A percentile compares a stretch with the other conserved stretches of the same genome.
Conservation (phyloP, 169 alveolate species). For the Eimeria maxima region DNA sequence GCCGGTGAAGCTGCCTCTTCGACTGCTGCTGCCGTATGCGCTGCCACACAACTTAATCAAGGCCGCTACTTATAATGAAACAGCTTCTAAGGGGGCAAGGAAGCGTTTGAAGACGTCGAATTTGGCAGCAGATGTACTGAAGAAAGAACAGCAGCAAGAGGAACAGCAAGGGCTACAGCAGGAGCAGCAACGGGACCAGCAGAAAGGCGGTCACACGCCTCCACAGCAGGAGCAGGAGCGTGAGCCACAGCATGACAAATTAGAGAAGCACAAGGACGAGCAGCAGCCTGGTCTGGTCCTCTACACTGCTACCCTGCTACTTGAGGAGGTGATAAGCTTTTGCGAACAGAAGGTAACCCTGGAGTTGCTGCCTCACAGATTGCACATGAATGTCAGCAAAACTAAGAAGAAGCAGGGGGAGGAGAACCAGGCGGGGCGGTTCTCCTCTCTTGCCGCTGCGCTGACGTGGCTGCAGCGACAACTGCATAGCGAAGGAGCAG, state of each 20-base stretch:
- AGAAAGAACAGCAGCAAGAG: neutral
- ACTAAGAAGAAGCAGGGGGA: neutral
- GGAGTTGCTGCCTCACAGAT: conserved; percentile 12
- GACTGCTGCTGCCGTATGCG: conserved; percentile 6
- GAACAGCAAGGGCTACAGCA: neutral
- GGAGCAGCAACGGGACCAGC: no score
- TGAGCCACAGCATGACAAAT: neutral
- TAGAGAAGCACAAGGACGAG: neutral
- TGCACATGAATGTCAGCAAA: neutral
- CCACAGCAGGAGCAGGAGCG: neutral
- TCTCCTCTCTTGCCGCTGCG: conserved; percentile 3
- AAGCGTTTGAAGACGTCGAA: neutral
- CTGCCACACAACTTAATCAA: neutral
- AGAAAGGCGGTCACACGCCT: neutral
- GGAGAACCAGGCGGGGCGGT: neutral
- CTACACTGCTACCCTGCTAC: neutral
- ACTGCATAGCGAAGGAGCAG: conserved; percentile 29
- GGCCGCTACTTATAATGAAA: neutral
- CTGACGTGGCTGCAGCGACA: conserved; percentile 28
- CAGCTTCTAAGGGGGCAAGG: no score
- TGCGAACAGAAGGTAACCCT: conserved; percentile 27
- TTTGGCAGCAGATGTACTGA: neutral
- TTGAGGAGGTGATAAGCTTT: conserved; percentile 4
- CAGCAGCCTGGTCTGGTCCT: neutral
- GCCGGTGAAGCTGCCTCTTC: conserved; percentile 25